phyloP scores from a whole-genome alignment of 1,139 yeast genomes.

The Geotrichum siamense region DNA sequence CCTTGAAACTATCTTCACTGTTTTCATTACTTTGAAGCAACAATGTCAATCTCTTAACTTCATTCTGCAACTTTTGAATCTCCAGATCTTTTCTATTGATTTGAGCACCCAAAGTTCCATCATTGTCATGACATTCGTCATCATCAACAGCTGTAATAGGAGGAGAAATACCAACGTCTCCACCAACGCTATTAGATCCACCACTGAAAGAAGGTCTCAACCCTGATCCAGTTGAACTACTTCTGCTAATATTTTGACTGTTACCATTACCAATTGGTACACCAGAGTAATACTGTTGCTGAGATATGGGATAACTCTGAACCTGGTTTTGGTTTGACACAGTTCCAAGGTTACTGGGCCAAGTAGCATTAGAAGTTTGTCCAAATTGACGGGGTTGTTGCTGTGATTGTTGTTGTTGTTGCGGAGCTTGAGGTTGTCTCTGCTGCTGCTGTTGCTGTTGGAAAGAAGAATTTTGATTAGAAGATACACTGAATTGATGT shows the following conservation, averaged over 20 bases:
- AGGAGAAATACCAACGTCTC: background rate
- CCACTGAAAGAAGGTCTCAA: background rate
- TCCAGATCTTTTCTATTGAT: constrained; percentile 20
- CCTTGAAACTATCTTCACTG: constrained; percentile 9
- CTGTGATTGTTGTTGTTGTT: constrained; percentile 7
- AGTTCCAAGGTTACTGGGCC: constrained; percentile 6
- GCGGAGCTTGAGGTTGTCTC: constrained; percentile 12
- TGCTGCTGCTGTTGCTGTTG: constrained; percentile 5
- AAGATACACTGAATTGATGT: background rate
- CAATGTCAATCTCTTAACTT: constrained; percentile 5
- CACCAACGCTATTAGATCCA: background rate
- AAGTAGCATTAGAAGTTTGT: background rate
- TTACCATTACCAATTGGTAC: background rate
- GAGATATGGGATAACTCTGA: constrained; percentile 2
- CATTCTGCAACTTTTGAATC: constrained; percentile 4
- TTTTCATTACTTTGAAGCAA: constrained; percentile 1
- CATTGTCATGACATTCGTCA: constrained; percentile 25
- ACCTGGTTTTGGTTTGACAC: constrained; percentile 3
- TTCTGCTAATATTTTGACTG: too few relatives aligned
- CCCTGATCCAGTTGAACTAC: constrained; percentile 4
- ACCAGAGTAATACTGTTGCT: constrained; percentile 9
- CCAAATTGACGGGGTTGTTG: background rate
- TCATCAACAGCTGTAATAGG: constrained; percentile 3
- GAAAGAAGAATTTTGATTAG: background rate
- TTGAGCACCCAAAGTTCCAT: constrained; percentile 23